These are phyloP conservation scores for Ramichloridium luteum DNA, from an alignment of 2,329 filamentous ascomycete species.

Conservation along the genomic window DNA sequence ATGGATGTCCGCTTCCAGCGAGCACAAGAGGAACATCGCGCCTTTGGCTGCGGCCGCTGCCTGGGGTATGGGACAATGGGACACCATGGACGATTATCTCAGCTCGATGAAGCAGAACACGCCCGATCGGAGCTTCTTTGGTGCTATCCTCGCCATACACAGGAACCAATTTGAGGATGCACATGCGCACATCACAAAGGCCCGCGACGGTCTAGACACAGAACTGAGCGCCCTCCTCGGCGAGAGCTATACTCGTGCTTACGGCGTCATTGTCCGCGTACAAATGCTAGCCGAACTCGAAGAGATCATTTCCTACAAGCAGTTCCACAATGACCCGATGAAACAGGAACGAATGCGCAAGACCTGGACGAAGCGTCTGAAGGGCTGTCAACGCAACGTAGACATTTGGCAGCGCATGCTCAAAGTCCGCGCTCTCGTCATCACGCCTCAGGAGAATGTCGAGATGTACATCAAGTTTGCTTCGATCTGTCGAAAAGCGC, in stretches of 20 bases:
- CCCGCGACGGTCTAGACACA: slow-evolving; percentile 84
- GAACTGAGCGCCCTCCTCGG: slow-evolving; percentile 93
- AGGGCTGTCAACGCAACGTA: slow-evolving; percentile 91
- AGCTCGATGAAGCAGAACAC: slow-evolving; percentile 89
- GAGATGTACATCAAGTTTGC: slow-evolving; percentile 99
- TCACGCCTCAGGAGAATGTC: slow-evolving; percentile 83
- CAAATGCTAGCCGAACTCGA: slow-evolving; percentile 99
- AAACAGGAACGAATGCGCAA: slow-evolving; percentile 83
- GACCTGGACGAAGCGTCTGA: slow-evolving; percentile 91
- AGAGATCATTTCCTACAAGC: slow-evolving; percentile 96
- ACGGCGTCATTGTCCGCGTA: slow-evolving; percentile 93
- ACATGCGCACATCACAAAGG: slow-evolving; percentile 76
- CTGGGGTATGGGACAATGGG: slow-evolving; percentile 94
- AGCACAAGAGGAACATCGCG: slow-evolving; percentile 82
- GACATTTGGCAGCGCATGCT: slow-evolving; percentile 99
- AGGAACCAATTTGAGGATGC: slow-evolving; percentile 92
- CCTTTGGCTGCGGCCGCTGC: slow-evolving; percentile 89
- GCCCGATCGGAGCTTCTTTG: slow-evolving; percentile 93
- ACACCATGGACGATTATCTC: slow-evolving; percentile 94
- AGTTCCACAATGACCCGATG: slow-evolving; percentile 63
- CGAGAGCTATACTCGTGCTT: slow-evolving; percentile 95
- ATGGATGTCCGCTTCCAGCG: slow-evolving; percentile 78
- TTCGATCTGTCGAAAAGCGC: slow-evolving; percentile 93
- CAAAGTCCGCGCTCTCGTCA: slow-evolving; percentile 82
- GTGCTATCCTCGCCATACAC: slow-evolving; percentile 87